A percentile compares a stretch with the other conserved stretches of the same genome.
These are phyloP conservation scores for Zoysia pacifica DNA, from an alignment of 176 grass and related monocot genomes.

Conservation along the genomic window DNA sequence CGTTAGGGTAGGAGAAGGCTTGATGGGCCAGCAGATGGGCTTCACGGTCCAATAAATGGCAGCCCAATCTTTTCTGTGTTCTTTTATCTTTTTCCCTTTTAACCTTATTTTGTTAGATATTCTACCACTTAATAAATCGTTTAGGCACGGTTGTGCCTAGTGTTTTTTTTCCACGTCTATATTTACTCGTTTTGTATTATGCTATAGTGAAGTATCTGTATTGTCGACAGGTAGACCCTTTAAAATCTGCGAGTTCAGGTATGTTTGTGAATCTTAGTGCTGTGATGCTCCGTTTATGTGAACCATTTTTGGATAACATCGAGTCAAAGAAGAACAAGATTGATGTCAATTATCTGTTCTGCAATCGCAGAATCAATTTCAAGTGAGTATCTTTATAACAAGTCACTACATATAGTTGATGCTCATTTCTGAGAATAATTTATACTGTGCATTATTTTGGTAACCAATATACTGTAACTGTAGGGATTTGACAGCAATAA, in stretches of 20 bases:
- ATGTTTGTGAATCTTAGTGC: slow-evolving; percentile 97
- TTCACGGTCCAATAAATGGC: too few relatives aligned
- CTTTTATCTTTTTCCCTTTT: too few relatives aligned
- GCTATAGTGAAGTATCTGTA: slow-evolving; percentile 19
- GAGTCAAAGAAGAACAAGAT: slow-evolving; percentile 89
- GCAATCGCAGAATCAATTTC: slow-evolving; percentile 73
- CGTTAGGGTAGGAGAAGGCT: too few relatives aligned
- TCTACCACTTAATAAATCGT: too few relatives aligned
- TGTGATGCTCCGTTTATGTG: slow-evolving; percentile 86
- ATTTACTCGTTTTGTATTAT: background rate
- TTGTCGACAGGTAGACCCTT: slow-evolving; percentile 73
- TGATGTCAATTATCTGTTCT: slow-evolving; percentile 81
- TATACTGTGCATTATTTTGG: slow-evolving; percentile 26
- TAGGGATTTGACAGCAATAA: slow-evolving; percentile 89
- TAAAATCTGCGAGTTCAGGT: slow-evolving; percentile 81
- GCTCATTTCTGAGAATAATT: slow-evolving; percentile 22
- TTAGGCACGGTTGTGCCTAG: too few relatives aligned
- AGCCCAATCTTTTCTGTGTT: too few relatives aligned
- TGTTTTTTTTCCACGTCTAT: too few relatives aligned
- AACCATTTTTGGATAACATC: slow-evolving; percentile 81
- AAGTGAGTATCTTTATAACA: slow-evolving; percentile 50
- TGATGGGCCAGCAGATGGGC: too few relatives aligned
- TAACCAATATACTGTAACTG: slow-evolving; percentile 29
- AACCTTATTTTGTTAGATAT: too few relatives aligned
- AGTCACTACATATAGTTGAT: background rate